Conservation (phyloP, 495 filamentous ascomycete species). For the Penicillium simplicissimum region DNA sequence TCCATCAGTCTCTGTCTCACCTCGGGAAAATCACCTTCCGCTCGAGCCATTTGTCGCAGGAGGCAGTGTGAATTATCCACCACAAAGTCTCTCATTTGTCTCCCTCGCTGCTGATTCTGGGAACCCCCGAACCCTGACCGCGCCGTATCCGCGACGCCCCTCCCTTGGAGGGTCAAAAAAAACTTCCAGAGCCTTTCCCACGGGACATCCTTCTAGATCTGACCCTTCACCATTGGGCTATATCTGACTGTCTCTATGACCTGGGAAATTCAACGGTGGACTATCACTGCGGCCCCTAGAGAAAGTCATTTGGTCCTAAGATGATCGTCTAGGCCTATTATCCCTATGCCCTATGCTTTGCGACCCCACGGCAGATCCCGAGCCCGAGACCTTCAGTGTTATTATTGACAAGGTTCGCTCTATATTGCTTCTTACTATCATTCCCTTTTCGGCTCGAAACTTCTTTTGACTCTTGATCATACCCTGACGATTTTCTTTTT, state of each 20-base stretch:
- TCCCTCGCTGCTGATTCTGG: not conserved
- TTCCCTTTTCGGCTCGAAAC: not conserved
- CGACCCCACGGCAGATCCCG: conserved; percentile 11
- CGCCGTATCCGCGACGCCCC: conserved; percentile 24
- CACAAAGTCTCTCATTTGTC: conserved; percentile 19
- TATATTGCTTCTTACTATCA: not conserved
- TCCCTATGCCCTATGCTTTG: not conserved
- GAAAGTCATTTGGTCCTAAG: not conserved
- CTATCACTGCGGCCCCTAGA: not conserved
- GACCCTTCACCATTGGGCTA: conserved; percentile 9
- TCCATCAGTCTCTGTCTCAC: conserved; percentile 29
- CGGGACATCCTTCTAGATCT: conserved; percentile 12
- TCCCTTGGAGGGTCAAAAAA: conserved; percentile 21
- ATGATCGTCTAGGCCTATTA: not conserved
- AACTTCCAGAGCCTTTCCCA: conserved; percentile 6
- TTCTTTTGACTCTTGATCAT: not conserved
- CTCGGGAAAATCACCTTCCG: conserved; percentile 25
- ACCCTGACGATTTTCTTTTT: not conserved
- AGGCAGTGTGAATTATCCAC: conserved; percentile 8
- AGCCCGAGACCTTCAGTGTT: not conserved
- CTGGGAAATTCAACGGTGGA: not conserved
- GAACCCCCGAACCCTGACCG: not conserved
- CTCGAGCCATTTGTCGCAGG: conserved; percentile 10
- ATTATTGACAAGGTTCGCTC: not conserved
- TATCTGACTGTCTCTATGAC: conserved; percentile 15